Evolutionary conservation across 208 protist species (phyloP).

Genomic region (Leishmania gerbilli): DNA sequence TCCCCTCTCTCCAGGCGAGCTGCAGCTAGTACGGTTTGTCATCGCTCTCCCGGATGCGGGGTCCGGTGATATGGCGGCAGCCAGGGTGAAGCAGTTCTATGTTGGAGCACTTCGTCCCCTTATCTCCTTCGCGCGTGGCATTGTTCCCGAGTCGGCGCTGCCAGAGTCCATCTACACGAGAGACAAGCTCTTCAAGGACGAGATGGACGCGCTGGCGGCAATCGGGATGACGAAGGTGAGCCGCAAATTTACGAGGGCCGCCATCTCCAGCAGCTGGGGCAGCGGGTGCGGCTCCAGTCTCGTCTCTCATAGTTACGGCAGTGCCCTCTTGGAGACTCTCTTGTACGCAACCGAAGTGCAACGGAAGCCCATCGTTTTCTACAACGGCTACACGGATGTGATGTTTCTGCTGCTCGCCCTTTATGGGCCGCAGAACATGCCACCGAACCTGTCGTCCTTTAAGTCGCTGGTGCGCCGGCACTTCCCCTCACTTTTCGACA

Average conservation of each 20-base stretch:
- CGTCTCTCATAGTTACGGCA: slow-evolving; percentile 34
- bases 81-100: slow-evolving; percentile 9
- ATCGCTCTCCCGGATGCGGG: slow-evolving; percentile 10
- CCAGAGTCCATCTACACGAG: slow-evolving; percentile 8
- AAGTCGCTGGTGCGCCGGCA: slow-evolving; percentile 40
- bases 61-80: not conserved
- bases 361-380: slow-evolving; percentile 54
- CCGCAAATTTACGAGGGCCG: slow-evolving; percentile 1
- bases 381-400: slow-evolving; percentile 69
- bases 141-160: slow-evolving; percentile 10
- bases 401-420: slow-evolving; percentile 54
- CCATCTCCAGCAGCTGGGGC: not conserved
- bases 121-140: slow-evolving; percentile 22
- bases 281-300: not conserved
- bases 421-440: slow-evolving; percentile 29
- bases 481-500: slow-evolving; percentile 72
- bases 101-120: not conserved
- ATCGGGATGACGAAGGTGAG: slow-evolving; percentile 26
- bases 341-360: slow-evolving; percentile 39
- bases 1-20: slow-evolving; percentile 14
- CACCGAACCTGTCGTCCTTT: slow-evolving; percentile 39
- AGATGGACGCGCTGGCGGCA: slow-evolving; percentile 25
- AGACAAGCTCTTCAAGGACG: slow-evolving; percentile 14
- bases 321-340: slow-evolving; percentile 40
- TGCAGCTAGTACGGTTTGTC: slow-evolving; percentile 29